Evolutionary conservation across 495 filamentous ascomycete genomes (phyloP).

Genomic region (Podospora fimiseda): DNA sequence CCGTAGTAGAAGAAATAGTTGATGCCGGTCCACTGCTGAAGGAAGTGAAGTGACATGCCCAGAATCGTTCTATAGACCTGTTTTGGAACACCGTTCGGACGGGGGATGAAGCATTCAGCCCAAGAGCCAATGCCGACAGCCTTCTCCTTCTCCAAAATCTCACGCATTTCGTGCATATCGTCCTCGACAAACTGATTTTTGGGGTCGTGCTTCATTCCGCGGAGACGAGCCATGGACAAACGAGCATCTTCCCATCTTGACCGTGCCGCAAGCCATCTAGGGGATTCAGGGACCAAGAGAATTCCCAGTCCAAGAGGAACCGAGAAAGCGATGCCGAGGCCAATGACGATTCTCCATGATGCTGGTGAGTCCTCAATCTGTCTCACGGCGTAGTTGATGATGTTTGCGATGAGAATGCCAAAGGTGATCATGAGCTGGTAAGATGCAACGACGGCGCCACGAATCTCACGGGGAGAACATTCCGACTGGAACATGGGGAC

Average conservation of each 20-base stretch:
- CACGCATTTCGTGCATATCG: constrained; percentile 64
- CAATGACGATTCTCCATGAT: constrained; percentile 67
- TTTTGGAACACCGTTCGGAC: constrained; percentile 39
- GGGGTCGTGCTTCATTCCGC: constrained; percentile 51
- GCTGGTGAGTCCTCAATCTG: constrained; percentile 35
- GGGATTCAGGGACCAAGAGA: constrained; percentile 57
- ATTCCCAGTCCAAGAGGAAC: constrained; percentile 56
- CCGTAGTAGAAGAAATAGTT: constrained; percentile 56
- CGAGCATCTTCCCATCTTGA: constrained; percentile 52
- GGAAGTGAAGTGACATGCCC: constrained; percentile 59
- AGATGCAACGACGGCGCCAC: constrained; percentile 51
- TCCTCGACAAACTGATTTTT: constrained; percentile 53
- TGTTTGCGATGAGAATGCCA: constrained; percentile 67
- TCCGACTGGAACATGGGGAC: constrained; percentile 59
- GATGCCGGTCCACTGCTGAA: constrained; percentile 59
- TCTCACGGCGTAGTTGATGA: constrained; percentile 57
- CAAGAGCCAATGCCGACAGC: constrained; percentile 45
- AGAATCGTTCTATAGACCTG: constrained; percentile 64
- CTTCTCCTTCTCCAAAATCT: constrained; percentile 51
- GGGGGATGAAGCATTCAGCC: constrained; percentile 53
- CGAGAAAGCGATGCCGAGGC: constrained; percentile 61
- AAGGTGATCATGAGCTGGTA: constrained; percentile 78
- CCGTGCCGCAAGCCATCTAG: constrained; percentile 52
- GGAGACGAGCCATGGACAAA: constrained; percentile 55
- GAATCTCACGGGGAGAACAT: constrained; percentile 49